Evolutionary conservation across 2,329 filamentous ascomycete genomes (phyloP), one percentile per base, ranked within the genome.

Genomic region (Colletotrichum liriopes): DNA sequence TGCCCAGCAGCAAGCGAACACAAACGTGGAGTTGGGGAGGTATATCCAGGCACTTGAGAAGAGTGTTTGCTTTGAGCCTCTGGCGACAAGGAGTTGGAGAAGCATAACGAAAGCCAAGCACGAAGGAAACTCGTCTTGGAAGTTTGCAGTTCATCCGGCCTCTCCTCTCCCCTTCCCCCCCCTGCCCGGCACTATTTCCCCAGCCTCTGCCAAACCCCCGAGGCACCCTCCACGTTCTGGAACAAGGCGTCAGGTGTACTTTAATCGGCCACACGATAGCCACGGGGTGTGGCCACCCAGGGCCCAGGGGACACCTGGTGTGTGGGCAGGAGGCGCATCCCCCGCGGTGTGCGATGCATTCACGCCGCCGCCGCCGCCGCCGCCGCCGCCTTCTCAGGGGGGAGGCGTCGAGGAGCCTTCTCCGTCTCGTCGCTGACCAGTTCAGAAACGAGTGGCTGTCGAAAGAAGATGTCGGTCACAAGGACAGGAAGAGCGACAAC

Each of bases 251-350:
- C 59, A 72, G 52, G 65, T 64, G 45, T 64, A 55, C 56, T 43
- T 63, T 71, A 29, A 54, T 64, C 59, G 43, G 41, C 52, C 52
- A 68, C 65, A 52, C 49, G 59, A 51, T 37, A 32, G 59, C 59
- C 59, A 39, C 59, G 43, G n/a, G 3, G 3, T 43, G 41, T 64
- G 51, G 56, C 58, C 32, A 11, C 32, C 52, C 58, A 59, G 65
- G 69, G 56, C 26, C 47, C 63, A 32, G 35, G 49, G 16, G 26
- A 18, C 32, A 29, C 55, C 49, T 63, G 52, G 60, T 41, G 52
- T 45, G 69, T 60, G 29, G 47, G 43, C 49, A 58, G 51, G 51
- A 62, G 55, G 68, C 64, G 68, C 68, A 67, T 67, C 68, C 47
- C 41, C 59, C 66, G 37, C 43, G 20, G 35, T 61, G 8, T 64